Percentiles rank a stretch among this genome's conserved stretches.
phyloP scores from a whole-genome alignment of 1,139 yeast species.

The Zygoascus meyerae region DNA sequence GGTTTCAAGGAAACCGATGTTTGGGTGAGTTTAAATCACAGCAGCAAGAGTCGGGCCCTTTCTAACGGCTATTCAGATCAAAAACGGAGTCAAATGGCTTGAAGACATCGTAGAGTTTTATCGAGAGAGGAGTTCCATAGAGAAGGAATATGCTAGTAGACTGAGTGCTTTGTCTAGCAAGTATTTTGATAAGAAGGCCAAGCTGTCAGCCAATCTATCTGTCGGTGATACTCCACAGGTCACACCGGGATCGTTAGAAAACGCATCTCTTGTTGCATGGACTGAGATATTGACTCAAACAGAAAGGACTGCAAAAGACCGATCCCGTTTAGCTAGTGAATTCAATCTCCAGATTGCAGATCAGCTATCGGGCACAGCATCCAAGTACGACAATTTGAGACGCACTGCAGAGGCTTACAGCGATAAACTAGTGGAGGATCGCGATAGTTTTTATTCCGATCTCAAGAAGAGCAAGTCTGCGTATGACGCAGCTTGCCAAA shows the following conservation, averaged over 20 bases:
- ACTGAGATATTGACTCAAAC: slow-evolving; percentile 81
- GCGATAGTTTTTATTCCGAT: slow-evolving; percentile 57
- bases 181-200: slow-evolving; percentile 73
- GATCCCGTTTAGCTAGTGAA: slow-evolving; percentile 54
- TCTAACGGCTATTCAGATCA: slow-evolving; percentile 32
- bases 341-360: slow-evolving; percentile 56
- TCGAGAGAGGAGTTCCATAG: slow-evolving; percentile 72
- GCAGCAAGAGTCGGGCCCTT: background rate
- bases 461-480: slow-evolving; percentile 64
- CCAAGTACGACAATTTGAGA: slow-evolving; percentile 50
- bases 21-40: slow-evolving; percentile 45
- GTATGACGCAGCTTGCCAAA: slow-evolving; percentile 75
- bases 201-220: slow-evolving; percentile 57
- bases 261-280: slow-evolving; percentile 94
- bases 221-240: slow-evolving; percentile 90
- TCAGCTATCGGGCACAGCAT: slow-evolving; percentile 51
- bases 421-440: slow-evolving; percentile 52
- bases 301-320: slow-evolving; percentile 71
- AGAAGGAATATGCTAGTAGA: slow-evolving; percentile 72
- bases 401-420: slow-evolving; percentile 54
- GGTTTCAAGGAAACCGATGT: slow-evolving; percentile 68
- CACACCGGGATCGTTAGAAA: slow-evolving; percentile 93
- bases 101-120: slow-evolving; percentile 77
- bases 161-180: slow-evolving; percentile 60
- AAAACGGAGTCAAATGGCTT: slow-evolving; percentile 68